Percentiles rank a stretch among this genome's conserved stretches.
Conservation (phyloP, 495 filamentous ascomycete genomes). For the Cairneyella variabilis region DNA sequence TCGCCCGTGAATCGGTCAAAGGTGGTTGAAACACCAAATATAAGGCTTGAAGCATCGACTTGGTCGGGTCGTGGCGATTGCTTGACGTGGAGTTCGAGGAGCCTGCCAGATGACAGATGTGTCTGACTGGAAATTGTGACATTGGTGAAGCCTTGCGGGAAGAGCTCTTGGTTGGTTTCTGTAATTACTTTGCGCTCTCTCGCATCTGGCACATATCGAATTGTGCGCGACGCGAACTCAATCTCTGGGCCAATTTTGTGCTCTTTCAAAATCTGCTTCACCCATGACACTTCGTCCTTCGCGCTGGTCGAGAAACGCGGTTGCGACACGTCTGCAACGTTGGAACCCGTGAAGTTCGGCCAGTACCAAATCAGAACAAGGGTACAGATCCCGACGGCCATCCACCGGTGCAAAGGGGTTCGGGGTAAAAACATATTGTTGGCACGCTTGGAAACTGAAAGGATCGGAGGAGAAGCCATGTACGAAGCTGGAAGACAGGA, state of each 20-base stretch:
- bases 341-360: constrained; percentile 6
- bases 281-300: constrained; percentile 3
- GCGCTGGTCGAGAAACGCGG: not conserved
- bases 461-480: too few relatives aligned
- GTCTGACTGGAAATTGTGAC: constrained; percentile 7
- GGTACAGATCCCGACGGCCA: constrained; percentile 7
- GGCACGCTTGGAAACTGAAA: not conserved
- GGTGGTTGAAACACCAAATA: constrained; percentile 58
- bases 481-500: too few relatives aligned
- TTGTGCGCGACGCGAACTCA: constrained; percentile 22
- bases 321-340: not conserved
- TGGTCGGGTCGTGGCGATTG: constrained; percentile 17
- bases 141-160: constrained; percentile 16
- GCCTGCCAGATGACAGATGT: constrained; percentile 3
- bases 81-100: constrained; percentile 20
- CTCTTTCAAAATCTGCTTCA: constrained; percentile 14
- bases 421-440: constrained; percentile 12
- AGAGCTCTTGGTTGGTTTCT: constrained; percentile 13
- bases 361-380: constrained; percentile 7
- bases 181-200: constrained; percentile 11
- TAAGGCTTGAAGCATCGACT: constrained; percentile 48
- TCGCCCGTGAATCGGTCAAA: constrained; percentile 47
- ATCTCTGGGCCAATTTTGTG: constrained; percentile 21
- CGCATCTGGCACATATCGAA: constrained; percentile 24
- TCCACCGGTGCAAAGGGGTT: constrained; percentile 12